Percentiles rank a stretch among this genome's conserved stretches.
Evolutionary conservation across 2,329 filamentous ascomycete species (phyloP).

Genomic region (Chrysoporthe austroafricana): DNA sequence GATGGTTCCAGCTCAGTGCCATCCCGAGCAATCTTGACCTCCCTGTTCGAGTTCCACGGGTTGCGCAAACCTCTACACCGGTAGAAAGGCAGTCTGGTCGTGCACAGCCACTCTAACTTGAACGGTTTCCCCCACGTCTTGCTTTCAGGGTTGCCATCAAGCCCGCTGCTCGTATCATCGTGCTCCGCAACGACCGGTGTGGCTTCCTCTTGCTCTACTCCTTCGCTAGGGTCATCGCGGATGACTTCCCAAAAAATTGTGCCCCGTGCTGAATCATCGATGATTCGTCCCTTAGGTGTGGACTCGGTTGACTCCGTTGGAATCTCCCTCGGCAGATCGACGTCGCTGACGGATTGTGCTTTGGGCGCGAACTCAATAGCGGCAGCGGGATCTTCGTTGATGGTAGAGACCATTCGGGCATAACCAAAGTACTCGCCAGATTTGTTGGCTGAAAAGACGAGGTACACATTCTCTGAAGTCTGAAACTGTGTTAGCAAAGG

Average conservation of each 20-base stretch:
- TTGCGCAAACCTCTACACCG: slow-evolving; percentile 85
- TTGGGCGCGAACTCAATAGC: slow-evolving; percentile 72
- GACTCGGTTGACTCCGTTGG: slow-evolving; percentile 77
- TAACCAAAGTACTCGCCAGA: slow-evolving; percentile 97
- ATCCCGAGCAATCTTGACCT: slow-evolving; percentile 94
- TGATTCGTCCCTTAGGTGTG: slow-evolving; percentile 82
- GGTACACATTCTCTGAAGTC: slow-evolving; percentile 81
- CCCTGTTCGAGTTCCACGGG: slow-evolving; percentile 91
- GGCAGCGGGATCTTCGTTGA: slow-evolving; percentile 74
- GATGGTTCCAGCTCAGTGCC: slow-evolving; percentile 89
- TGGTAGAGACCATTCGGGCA: slow-evolving; percentile 84
- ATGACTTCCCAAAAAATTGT: slow-evolving; percentile 97
- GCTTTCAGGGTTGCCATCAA: slow-evolving; percentile 45
- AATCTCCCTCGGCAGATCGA: slow-evolving; percentile 78
- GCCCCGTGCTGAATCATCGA: slow-evolving; percentile 89
- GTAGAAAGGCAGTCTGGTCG: slow-evolving; percentile 82
- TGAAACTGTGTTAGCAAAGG: slow-evolving; percentile 40
- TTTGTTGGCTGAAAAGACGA: slow-evolving; percentile 96
- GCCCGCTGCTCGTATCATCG: slow-evolving; percentile 43
- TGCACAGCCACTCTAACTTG: slow-evolving; percentile 87
- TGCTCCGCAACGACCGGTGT: slow-evolving; percentile 47
- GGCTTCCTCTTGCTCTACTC: slow-evolving; percentile 49
- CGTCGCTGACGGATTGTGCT: slow-evolving; percentile 59
- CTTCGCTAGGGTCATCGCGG: slow-evolving; percentile 42
- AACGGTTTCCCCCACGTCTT: slow-evolving; percentile 92